Evolutionary conservation across 768 basidiomycete species (phyloP), one percentile per base, ranked within the genome.

Genomic region (Boletus edulis): DNA sequence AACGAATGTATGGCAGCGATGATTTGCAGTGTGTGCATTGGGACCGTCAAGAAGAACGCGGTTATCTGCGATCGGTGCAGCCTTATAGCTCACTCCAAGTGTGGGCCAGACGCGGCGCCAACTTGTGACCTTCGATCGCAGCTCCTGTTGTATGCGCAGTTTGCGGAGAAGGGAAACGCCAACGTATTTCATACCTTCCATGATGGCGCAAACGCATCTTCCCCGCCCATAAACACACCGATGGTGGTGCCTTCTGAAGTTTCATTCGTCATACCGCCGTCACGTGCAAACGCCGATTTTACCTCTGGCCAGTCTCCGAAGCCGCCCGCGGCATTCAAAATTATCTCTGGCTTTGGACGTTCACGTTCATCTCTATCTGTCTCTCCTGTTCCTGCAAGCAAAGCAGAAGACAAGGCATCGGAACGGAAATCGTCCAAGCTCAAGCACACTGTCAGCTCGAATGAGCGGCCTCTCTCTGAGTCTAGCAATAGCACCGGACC

Each of bases 51-150:
- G 79, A 93, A 89, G 72, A 86, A 80, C 52, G 94, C 90, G 1
- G 87, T 94, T 10, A 76, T 98, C 8, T 98, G 95, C 66, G 85
- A 88, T 39, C 85, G 86, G 58, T 98, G 95, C 74, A 93, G 87
- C 61, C 81, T 98, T 56, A 90, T 98, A 57, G 84, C 87, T 24
- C 95, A 98, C 69, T 74, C 84, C 22, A 87, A 86, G 65, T 94
- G 92, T 61, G 81, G 84, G 0, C 62, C 71, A 35, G 83, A 86
- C 56, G 87, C 91, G 2, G 84, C 89, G 10, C 85, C 86, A 5
- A 89, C 86, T 3, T 94, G 91, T 62, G 89, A 93, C 65, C 78
- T 92, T 40, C 87, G 89, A 53, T 82, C 88, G 2, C 89, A 91
- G 65, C 78, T 93, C n/a, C 73, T 92, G 43, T 70, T 84, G 45